phyloP scores from a whole-genome alignment of 1,284 basidiomycete genomes.

The Puccinia polysora region DNA sequence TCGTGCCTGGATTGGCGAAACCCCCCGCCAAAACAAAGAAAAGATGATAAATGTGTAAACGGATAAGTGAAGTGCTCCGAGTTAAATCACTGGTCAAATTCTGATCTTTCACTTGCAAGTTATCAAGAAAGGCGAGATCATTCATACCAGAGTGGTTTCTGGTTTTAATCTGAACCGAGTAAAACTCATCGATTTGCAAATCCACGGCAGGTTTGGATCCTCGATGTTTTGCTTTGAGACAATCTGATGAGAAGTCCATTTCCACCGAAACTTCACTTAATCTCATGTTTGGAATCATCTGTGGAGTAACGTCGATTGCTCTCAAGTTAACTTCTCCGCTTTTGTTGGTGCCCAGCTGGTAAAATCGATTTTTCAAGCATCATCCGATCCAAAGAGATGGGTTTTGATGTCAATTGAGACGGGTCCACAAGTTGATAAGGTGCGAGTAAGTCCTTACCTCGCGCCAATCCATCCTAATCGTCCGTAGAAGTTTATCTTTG shows the following conservation, averaged over 20 bases:
- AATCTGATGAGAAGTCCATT: not conserved
- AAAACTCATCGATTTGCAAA: slow-evolving; percentile 2
- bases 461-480: slow-evolving; percentile 12
- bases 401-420: not conserved
- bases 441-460: not conserved
- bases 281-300: slow-evolving; percentile 7
- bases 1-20: not conserved
- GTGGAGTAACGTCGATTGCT: not conserved
- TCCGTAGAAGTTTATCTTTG: slow-evolving; percentile 9
- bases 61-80: too few relatives aligned
- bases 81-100: too few relatives aligned
- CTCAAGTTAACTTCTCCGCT: slow-evolving; percentile 2
- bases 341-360: slow-evolving; percentile 4
- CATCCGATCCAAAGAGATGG: too few relatives aligned
- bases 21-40: too few relatives aligned
- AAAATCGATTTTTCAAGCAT: too few relatives aligned
- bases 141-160: slow-evolving; percentile 22
- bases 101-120: too few relatives aligned
- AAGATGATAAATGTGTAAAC: too few relatives aligned
- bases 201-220: too few relatives aligned
- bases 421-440: not conserved
- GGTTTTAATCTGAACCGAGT: not conserved
- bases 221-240: too few relatives aligned
- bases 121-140: too few relatives aligned
- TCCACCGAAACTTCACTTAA: slow-evolving; percentile 8